Evolutionary conservation across 306 rosid genomes (phyloP).

Genomic region (Casuarina equisetifolia): DNA sequence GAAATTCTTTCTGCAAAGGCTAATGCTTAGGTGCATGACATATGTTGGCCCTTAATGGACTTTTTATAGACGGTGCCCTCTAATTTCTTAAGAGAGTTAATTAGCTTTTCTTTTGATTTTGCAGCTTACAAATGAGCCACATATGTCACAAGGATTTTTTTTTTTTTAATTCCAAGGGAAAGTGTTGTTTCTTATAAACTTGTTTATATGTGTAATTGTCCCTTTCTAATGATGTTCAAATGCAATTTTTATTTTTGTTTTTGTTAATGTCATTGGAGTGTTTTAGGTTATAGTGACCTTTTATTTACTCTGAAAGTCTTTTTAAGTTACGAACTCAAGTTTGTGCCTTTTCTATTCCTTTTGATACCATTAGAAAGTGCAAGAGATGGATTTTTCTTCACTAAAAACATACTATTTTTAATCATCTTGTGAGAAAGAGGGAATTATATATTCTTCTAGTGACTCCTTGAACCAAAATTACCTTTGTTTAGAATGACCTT

Average conservation of each 20-base stretch:
- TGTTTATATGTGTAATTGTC: slow-evolving; percentile 11
- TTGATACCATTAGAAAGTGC: not conserved
- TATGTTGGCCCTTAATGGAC: not conserved
- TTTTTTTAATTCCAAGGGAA: slow-evolving; percentile 68
- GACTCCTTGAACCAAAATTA: not conserved
- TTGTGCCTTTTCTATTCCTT: not conserved
- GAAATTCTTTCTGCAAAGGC: slow-evolving; percentile 83
- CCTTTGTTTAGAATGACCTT: no score
- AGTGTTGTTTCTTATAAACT: not conserved
- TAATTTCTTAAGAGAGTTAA: slow-evolving; percentile 1
- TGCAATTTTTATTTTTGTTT: not conserved
- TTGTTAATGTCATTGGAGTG: not conserved
- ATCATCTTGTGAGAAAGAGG: not conserved
- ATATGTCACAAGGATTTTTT: slow-evolving; percentile 91
- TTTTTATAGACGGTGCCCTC: not conserved
- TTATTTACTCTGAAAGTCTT: not conserved
- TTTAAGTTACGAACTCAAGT: not conserved
- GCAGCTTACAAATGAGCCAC: slow-evolving; percentile 94
- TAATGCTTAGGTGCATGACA: slow-evolving; percentile 74
- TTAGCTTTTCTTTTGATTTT: slow-evolving; percentile 5
- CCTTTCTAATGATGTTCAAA: slow-evolving; percentile 1
- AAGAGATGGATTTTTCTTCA: not conserved
- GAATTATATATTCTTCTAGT: not conserved
- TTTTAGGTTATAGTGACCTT: not conserved
- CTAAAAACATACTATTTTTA: not conserved